These are phyloP conservation scores for Sicyos edulis DNA, from an alignment of 306 rosid genomes.

Conservation along the genomic window DNA sequence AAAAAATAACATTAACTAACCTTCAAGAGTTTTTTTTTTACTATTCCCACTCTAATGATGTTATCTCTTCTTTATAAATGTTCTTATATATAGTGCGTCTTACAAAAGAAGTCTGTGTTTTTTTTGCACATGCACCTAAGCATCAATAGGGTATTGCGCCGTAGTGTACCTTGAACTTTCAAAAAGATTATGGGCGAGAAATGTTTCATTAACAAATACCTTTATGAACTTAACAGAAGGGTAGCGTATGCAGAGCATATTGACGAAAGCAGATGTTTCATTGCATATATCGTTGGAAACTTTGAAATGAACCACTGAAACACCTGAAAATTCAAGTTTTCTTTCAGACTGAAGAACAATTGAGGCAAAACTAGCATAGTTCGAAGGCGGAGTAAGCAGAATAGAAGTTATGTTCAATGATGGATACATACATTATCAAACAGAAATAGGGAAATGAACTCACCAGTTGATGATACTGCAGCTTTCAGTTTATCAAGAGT, in stretches of 20 bases:
- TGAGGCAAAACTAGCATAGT: neutral
- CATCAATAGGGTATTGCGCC: too few relatives aligned
- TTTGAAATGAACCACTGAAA: conserved; percentile 74
- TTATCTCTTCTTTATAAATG: too few relatives aligned
- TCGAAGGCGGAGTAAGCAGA: neutral
- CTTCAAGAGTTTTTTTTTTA: too few relatives aligned
- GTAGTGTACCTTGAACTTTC: too few relatives aligned
- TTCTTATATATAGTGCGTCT: too few relatives aligned
- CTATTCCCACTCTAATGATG: too few relatives aligned
- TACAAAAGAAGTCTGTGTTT: too few relatives aligned
- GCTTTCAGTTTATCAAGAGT: conserved; percentile 57
- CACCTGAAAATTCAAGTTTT: conserved; percentile 46
- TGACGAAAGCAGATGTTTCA: conserved; percentile 75
- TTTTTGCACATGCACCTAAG: too few relatives aligned
- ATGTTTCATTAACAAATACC: conserved; percentile 33
- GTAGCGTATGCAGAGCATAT: conserved; percentile 70
- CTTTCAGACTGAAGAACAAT: neutral
- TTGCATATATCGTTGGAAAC: conserved; percentile 57
- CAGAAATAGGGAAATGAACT: conserved; percentile 22
- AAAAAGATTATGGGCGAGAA: too few relatives aligned
- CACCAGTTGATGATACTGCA: conserved; percentile 59
- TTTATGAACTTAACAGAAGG: conserved; percentile 61
- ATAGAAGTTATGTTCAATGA: neutral
- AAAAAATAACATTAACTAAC: too few relatives aligned
- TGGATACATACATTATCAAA: neutral